Evolutionary conservation across 108 stramenopile species (phyloP), one percentile per base, ranked within the genome.

Genomic region (Cyclostephanos invisitatus): DNA sequence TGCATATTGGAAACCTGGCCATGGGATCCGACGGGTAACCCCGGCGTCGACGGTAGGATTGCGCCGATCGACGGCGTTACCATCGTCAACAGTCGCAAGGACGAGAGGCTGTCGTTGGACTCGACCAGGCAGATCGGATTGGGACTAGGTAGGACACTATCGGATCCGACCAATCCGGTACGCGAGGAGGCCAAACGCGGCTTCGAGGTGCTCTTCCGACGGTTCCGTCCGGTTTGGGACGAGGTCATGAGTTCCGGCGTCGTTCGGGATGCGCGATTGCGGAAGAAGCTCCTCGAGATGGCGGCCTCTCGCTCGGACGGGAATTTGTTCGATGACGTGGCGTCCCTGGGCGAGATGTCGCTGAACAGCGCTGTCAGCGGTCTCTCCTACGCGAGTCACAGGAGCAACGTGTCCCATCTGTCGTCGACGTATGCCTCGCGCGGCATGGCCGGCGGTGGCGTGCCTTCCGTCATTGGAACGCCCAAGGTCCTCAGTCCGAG

Each of bases 101-200:
- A 79, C 11, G 78, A 79, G 63, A 64, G 67, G 35, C 57, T 79
- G 0, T 67, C 71, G 11, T 66, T 68, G 9, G 78, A 79, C 48
- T 44, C 46, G 3, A 62, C 66, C 18, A 62, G 53, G 28, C 90
- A 91, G 55, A 88, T 94, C 7, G 88, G 86, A 35, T 51, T 62
- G 9, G 78, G 70, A 15, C 60, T 90, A 28, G 67, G 86, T 21
- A 66, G 77, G 53, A 70, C 89, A 0, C 61, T 94, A 50, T 72
- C 87, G 40, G 93, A 94, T 75, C 83, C 90, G 6, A 70, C 86
- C 25, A 89, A 85, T n/a, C 20, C 70, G 0, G 93, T 91, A 0
- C 82, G 93, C 3, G 70, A 79, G 11, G 72, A 89, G 49, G 72
- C 86, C 27, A 89, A 80, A 28, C 51, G 74, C 18, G 91, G 80